Conservation (phyloP, 495 filamentous ascomycete genomes). For the Tetracladium setigerum region DNA sequence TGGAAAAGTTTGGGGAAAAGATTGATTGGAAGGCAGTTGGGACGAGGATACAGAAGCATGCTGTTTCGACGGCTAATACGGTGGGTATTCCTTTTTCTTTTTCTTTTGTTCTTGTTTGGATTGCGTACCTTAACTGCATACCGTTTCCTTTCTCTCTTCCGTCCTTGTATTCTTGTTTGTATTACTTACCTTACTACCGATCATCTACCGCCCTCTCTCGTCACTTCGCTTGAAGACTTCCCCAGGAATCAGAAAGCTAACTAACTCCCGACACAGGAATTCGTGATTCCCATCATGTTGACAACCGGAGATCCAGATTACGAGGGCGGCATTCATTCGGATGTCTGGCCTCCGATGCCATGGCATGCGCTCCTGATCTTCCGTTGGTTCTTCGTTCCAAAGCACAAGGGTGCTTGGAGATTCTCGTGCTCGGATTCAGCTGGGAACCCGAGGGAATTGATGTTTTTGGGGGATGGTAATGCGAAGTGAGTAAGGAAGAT, state of each 20-base stretch:
- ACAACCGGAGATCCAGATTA: conserved; percentile 36
- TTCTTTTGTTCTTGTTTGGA: neutral
- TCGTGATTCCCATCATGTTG: conserved; percentile 21
- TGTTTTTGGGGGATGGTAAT: conserved; percentile 11
- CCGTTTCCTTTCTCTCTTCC: no score
- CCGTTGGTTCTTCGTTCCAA: conserved; percentile 14
- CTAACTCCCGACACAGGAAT: conserved; percentile 1
- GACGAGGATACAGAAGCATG: conserved; percentile 15
- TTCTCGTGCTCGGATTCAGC: conserved; percentile 32
- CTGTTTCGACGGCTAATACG: conserved; percentile 9
- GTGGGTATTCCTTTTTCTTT: neutral
- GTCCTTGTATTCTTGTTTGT: no score
- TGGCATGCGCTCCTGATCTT: conserved; percentile 18
- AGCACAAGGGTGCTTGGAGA: conserved; percentile 30
- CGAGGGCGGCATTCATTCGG: conserved; percentile 22
- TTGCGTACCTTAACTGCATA: neutral
- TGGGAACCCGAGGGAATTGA: conserved; percentile 27
- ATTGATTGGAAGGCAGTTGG: conserved; percentile 18
- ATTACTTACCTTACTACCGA: no score
- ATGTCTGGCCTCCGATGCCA: conserved; percentile 30
- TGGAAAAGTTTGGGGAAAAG: conserved; percentile 22
- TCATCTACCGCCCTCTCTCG: no score
- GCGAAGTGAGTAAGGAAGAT: no score
- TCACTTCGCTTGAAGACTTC: no score
- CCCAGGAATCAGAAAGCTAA: no score